Base-by-base conservation (phyloP, 345 rosid species). In the Aquilaria yunnanensis region DNA sequence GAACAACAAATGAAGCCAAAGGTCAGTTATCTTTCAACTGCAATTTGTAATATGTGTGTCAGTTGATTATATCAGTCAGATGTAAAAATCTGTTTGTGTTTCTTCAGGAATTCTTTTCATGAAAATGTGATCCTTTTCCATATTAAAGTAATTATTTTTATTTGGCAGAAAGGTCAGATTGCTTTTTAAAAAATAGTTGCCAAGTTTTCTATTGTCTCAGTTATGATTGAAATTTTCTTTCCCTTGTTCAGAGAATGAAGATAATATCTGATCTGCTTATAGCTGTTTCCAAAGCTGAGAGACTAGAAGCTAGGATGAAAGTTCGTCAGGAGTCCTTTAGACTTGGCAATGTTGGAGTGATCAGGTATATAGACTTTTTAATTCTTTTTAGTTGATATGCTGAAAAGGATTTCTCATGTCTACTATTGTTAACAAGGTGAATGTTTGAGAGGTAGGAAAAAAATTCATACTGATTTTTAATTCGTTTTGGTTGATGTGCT, bases 231-330 rank as follows among this genome's bases (percentile, higher is more conserved):
- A 12, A 23, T 62, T 72, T 55, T 47, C 55, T 41, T 50, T 66
- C 64, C 64, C 57, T 76, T 60, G 47, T 81, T 83, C 88, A 95
- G 99, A 87, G 93, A 78, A 78, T 81, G 66, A 95, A 89, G 77
- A 78, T 87, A 60, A 82, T 95, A 73, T 91, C 96, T 48, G 99
- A 95, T 78, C 81, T 95, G 62, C 82, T 95, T 75, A 89, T 91
- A 80, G 85, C 99, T 30, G 92, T 91, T 68, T 95, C 99, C 57
- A 95, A 91, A 77, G 86, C 96, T 54, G 94, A 95, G 85, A 81
- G 99, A 75, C 96, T 87, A 67, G 99, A 91, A 85, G 96, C 99
- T 67, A 81, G 99, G 76, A 70, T 88, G 77, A 95, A 91, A 84
- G 90, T 95, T 59, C 89, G 91, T 62, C 96, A 95, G 70, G 97